Evolutionary conservation across 2,329 filamentous ascomycete species (phyloP).

Genomic region (Pseudogymnoascus sp.): DNA sequence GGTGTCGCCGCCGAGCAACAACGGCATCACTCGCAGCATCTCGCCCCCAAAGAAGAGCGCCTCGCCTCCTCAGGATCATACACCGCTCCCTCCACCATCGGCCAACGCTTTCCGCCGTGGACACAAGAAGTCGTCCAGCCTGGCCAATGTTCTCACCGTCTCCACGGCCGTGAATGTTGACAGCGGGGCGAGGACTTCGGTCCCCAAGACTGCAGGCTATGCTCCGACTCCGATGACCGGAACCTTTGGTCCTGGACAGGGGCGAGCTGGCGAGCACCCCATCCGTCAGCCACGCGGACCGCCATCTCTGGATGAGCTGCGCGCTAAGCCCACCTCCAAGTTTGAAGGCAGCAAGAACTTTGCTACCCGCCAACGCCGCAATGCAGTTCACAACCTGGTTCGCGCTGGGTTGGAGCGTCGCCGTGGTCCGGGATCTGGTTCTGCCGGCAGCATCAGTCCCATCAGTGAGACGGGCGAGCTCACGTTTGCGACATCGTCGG

Average conservation of each 20-base stretch:
- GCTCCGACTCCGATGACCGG: slow-evolving; percentile 75
- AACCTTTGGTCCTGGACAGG: slow-evolving; percentile 87
- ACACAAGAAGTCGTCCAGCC: slow-evolving; percentile 71
- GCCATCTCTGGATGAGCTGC: slow-evolving; percentile 84
- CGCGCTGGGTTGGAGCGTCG: slow-evolving; percentile 84
- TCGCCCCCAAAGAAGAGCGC: slow-evolving; percentile 61
- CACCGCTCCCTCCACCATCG: slow-evolving; percentile 78
- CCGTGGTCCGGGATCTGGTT: slow-evolving; percentile 59
- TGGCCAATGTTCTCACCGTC: slow-evolving; percentile 42
- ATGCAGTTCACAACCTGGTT: slow-evolving; percentile 85
- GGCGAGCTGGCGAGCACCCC: slow-evolving; percentile 88
- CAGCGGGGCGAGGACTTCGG: slow-evolving; percentile 50
- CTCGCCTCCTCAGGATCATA: slow-evolving; percentile 62
- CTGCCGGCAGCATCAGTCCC: slow-evolving; percentile 76
- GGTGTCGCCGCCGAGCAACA: slow-evolving; percentile 66
- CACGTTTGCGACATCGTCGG: slow-evolving; percentile 58
- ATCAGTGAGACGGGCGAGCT: slow-evolving; percentile 73
- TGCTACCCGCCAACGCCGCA: slow-evolving; percentile 82
- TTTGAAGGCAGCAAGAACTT: slow-evolving; percentile 98
- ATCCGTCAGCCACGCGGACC: slow-evolving; percentile 88
- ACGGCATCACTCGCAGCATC: slow-evolving; percentile 52
- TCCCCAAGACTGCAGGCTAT: slow-evolving; percentile 73
- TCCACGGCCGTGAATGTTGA: slow-evolving; percentile 25
- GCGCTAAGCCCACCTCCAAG: slow-evolving; percentile 82
- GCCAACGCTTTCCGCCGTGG: slow-evolving; percentile 88